phyloP scores from a whole-genome alignment of 2,329 filamentous ascomycete species.

The Colletotrichum scovillei region DNA sequence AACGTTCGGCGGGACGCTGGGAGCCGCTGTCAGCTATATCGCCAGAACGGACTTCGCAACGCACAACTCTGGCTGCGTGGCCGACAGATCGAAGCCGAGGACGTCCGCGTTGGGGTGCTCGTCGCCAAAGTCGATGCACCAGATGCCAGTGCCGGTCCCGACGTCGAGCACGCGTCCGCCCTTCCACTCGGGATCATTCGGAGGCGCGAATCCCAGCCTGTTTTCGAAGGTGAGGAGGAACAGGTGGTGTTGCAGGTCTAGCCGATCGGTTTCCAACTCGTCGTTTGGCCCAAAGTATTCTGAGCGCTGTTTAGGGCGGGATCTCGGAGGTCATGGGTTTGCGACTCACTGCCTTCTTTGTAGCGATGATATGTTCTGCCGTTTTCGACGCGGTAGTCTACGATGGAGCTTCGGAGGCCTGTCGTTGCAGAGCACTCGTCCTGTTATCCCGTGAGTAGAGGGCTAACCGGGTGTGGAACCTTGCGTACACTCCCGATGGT shows the following conservation, averaged over 20 bases:
- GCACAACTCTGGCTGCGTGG: conserved; percentile 52
- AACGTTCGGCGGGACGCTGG: conserved; percentile 55
- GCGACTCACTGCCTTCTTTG: conserved; percentile 12
- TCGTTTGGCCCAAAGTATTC: conserved; percentile 20
- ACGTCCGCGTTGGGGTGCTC: conserved; percentile 46
- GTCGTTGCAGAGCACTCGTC: conserved; percentile 13
- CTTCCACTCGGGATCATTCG: conserved; percentile 15
- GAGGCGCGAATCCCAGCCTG: conserved; percentile 44
- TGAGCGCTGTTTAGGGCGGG: neutral
- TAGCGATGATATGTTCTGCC: conserved; percentile 50
- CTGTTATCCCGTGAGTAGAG: neutral
- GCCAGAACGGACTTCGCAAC: neutral
- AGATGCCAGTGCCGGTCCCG: conserved; percentile 47
- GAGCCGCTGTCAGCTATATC: neutral
- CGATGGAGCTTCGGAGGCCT: conserved; percentile 47
- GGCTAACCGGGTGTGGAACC: no score
- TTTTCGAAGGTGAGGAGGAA: conserved; percentile 46
- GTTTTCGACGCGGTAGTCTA: conserved; percentile 49
- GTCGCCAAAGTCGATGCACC: conserved; percentile 48
- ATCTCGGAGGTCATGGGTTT: neutral
- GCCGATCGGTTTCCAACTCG: conserved; percentile 44
- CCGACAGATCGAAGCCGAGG: conserved; percentile 54
- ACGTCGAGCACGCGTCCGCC: conserved; percentile 43
- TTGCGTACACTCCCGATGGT: neutral
- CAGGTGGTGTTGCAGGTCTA: conserved; percentile 51